These are phyloP conservation scores for Apiospora kogelbergensis DNA, from an alignment of 2,329 filamentous ascomycete genomes.

Conservation along the genomic window DNA sequence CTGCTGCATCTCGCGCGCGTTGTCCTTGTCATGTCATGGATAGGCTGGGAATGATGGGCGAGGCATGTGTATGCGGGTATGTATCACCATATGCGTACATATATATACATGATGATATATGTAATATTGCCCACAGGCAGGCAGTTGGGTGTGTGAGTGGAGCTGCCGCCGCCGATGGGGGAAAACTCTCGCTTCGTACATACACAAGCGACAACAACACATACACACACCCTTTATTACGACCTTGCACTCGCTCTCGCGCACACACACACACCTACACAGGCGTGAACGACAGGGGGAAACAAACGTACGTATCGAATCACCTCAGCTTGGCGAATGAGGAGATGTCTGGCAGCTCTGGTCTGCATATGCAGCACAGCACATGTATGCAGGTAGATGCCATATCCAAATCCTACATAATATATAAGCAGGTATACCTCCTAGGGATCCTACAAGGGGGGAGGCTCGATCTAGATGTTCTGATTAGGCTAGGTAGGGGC, in stretches of 20 bases:
- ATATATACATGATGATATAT: conserved; percentile 18
- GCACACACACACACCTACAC: neutral
- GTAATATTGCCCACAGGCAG: conserved; percentile 17
- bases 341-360: neutral
- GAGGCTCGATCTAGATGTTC: neutral
- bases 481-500: neutral
- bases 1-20: neutral
- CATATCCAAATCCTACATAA: neutral
- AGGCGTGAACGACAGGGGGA: neutral
- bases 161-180: neutral
- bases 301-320: neutral
- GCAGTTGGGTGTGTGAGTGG: conserved; percentile 15
- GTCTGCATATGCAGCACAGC: conserved; percentile 4
- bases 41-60: neutral
- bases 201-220: neutral
- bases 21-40: neutral
- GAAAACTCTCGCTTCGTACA: neutral
- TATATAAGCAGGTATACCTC: conserved; percentile 1
- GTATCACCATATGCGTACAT: conserved; percentile 16
- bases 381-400: neutral
- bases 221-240: neutral
- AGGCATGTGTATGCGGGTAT: conserved; percentile 7
- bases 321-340: neutral
- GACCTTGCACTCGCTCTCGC: neutral
- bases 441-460: neutral